Conservation (phyloP, 192 early-diverging fungal species). For the Glomus cerebriforme region DNA sequence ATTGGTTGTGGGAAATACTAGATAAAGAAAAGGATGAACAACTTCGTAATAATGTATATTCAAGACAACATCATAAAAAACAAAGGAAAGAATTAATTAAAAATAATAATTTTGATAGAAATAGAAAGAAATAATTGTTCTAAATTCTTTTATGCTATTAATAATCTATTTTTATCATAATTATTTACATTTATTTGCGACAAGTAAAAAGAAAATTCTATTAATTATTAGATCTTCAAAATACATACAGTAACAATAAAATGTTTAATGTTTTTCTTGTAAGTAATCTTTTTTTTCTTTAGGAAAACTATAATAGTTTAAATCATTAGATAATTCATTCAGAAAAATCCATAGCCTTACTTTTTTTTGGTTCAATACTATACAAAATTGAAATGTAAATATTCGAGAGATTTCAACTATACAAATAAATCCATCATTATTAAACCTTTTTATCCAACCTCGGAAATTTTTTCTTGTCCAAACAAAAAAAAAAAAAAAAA, state of each 20-base stretch:
- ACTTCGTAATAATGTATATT: not conserved
- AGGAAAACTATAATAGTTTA: not conserved
- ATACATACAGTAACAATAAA: too few relatives aligned
- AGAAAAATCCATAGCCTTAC: not conserved
- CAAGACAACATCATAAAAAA: not conserved
- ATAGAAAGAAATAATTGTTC: constrained; percentile 18
- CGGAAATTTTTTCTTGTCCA: not conserved
- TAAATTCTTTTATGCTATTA: not conserved
- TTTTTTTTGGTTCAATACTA: not conserved
- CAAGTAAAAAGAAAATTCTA: not conserved
- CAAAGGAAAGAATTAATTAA: not conserved
- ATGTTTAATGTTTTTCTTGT: not conserved
- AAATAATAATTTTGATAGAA: constrained; percentile 30
- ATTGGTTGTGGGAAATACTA: constrained; percentile 90
- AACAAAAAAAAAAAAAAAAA: not conserved
- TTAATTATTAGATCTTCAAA: too few relatives aligned
- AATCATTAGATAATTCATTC: not conserved
- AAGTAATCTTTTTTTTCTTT: not conserved
- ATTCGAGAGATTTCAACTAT: not conserved
- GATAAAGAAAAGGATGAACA: constrained; percentile 40
- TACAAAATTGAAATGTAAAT: not conserved
- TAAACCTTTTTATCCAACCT: not conserved
- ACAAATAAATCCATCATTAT: not conserved
- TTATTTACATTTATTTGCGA: not conserved
- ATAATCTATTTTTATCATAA: not conserved